These are phyloP conservation scores for Strobilomyces dryophilus DNA, from an alignment of 768 basidiomycete genomes.

Conservation along the genomic window DNA sequence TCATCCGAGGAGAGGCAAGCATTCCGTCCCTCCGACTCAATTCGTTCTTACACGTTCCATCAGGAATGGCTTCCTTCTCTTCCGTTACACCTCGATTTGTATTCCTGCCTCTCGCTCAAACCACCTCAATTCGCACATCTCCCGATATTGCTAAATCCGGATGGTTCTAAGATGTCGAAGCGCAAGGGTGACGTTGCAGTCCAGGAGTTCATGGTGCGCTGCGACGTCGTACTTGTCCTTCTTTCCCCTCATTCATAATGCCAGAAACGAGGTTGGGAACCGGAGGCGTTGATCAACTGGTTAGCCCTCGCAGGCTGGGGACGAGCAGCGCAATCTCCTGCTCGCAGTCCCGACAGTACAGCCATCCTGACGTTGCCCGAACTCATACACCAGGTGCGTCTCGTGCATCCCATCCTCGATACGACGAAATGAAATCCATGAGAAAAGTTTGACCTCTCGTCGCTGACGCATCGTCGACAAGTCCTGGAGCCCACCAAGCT, in stretches of 20 bases:
- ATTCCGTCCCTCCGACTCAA: not conserved
- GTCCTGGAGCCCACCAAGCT: constrained; percentile 77
- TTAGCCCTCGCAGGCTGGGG: constrained; percentile 95
- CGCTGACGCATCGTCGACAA: constrained; percentile 80
- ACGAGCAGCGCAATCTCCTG: constrained; percentile 37
- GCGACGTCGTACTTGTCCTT: not conserved
- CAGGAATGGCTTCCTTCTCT: constrained; percentile 97
- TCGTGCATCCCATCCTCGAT: not conserved
- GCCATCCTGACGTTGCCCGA: constrained; percentile 54
- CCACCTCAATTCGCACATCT: constrained; percentile 88
- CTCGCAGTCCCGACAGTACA: constrained; percentile 61
- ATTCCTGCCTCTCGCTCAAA: constrained; percentile 65
- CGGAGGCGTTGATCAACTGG: constrained; percentile 87
- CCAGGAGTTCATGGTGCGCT: constrained; percentile 74
- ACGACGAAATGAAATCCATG: not conserved
- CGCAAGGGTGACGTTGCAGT: constrained; percentile 87
- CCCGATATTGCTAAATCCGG: constrained; percentile 83
- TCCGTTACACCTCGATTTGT: constrained; percentile 87
- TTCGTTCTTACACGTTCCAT: not conserved
- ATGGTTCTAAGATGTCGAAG: constrained; percentile 95
- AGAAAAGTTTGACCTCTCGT: constrained; percentile 67
- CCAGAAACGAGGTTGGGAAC: constrained; percentile 87
- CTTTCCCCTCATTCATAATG: not conserved
- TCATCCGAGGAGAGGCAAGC: constrained; percentile 85
- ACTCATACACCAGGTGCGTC: constrained; percentile 59